Conservation (phyloP, 805 yeast species). For the Myxozyma kluyveri region DNA sequence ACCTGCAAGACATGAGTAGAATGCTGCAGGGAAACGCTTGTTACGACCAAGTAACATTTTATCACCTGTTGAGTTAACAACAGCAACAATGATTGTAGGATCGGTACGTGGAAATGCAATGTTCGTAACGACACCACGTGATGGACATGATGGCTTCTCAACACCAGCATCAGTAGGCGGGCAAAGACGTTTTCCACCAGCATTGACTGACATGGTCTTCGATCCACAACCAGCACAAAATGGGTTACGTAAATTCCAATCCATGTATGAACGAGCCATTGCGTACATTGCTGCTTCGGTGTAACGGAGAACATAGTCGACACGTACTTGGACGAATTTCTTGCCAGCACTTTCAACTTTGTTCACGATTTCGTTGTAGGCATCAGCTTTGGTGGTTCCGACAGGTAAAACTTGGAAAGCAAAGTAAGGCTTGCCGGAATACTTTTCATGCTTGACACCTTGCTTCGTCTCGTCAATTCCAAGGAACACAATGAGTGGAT, state of each 20-base stretch:
- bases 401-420: slow-evolving; percentile 39
- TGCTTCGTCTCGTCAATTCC: slow-evolving; percentile 45
- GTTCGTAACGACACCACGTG: slow-evolving; percentile 57
- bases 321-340: slow-evolving; percentile 11
- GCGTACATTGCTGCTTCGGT: slow-evolving; percentile 68
- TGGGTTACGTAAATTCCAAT: slow-evolving; percentile 57
- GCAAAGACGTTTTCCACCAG: slow-evolving; percentile 43
- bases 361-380: slow-evolving; percentile 1
- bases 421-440: slow-evolving; percentile 42
- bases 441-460: slow-evolving; percentile 30
- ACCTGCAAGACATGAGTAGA: slow-evolving; percentile 84
- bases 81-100: slow-evolving; percentile 79
- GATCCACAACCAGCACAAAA: slow-evolving; percentile 87
- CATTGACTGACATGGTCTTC: slow-evolving; percentile 42
- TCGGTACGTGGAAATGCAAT: slow-evolving; percentile 91
- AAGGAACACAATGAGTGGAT: slow-evolving; percentile 43
- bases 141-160: slow-evolving; percentile 37
- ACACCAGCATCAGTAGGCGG: slow-evolving; percentile 38
- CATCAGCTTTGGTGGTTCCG: slow-evolving; percentile 1
- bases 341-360: slow-evolving; percentile 14
- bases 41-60: slow-evolving; percentile 70
- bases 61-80: slow-evolving; percentile 58
- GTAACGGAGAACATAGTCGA: slow-evolving; percentile 16
- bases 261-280: slow-evolving; percentile 78
- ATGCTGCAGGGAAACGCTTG: slow-evolving; percentile 51